phyloP scores from a whole-genome alignment of 495 filamentous ascomycete species.

The Annulohypoxylon nitens region DNA sequence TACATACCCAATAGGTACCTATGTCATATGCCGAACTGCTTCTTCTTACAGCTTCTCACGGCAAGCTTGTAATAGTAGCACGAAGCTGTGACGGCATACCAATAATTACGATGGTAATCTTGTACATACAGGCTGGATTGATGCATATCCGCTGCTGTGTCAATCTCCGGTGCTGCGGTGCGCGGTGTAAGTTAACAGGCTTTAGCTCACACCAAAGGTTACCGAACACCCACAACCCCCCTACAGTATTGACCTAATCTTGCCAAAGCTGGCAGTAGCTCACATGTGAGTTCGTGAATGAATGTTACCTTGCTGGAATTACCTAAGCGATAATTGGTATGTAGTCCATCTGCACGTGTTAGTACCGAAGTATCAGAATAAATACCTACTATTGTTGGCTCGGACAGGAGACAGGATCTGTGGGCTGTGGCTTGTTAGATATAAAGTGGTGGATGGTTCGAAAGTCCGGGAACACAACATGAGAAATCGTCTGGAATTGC shows the following conservation, averaged over 20 bases:
- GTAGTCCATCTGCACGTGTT: background rate
- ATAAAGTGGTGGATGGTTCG: background rate
- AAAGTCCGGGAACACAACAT: constrained; percentile 9
- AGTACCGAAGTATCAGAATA: background rate
- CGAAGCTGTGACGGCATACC: constrained; percentile 22
- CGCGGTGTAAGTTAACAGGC: constrained; percentile 22
- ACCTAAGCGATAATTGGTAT: background rate
- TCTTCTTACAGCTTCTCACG: background rate
- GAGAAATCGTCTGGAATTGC: background rate
- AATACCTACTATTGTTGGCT: background rate
- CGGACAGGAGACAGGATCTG: background rate
- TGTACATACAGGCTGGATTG: constrained; percentile 21
- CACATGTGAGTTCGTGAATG: constrained; percentile 25
- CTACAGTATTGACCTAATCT: constrained; percentile 6
- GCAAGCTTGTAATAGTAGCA: constrained; percentile 15
- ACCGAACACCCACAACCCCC: constrained; percentile 29
- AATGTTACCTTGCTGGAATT: background rate
- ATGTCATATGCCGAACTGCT: constrained; percentile 32
- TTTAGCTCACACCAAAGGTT: constrained; percentile 29
- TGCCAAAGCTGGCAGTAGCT: constrained; percentile 12
- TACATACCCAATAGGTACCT: background rate
- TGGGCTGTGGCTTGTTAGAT: background rate
- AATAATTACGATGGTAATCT: constrained; percentile 20
- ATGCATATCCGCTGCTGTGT: constrained; percentile 34
- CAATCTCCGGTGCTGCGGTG: constrained; percentile 37